Percentiles rank a stretch among this genome's conserved stretches.
phyloP scores from a whole-genome alignment of 306 rosid species.

The Mucuna pruriens region DNA sequence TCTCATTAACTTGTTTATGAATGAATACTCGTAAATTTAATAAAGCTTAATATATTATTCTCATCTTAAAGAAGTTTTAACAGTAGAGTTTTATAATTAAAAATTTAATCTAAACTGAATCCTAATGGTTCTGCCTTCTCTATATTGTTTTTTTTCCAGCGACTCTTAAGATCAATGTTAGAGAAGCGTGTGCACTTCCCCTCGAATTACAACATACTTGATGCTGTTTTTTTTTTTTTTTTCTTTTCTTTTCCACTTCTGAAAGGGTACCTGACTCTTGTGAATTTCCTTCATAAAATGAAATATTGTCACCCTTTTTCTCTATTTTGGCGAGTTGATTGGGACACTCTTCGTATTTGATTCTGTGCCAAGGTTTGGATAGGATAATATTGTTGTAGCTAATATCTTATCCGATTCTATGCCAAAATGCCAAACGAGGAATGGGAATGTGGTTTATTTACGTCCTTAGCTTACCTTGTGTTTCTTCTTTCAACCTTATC shows the following conservation, averaged over 20 bases:
- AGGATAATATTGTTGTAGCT: constrained; percentile 16
- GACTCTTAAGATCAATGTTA: neutral
- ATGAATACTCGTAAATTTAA: too few species aligned
- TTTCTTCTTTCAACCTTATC: constrained; percentile 27
- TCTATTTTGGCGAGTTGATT: constrained; percentile 15
- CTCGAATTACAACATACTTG: neutral
- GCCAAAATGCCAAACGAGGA: neutral
- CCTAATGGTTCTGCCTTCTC: neutral
- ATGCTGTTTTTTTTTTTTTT: neutral
- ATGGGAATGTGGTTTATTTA: constrained; percentile 26
- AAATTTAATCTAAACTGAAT: neutral
- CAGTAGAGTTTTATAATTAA: too few species aligned
- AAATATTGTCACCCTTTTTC: neutral
- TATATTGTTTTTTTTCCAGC: too few species aligned
- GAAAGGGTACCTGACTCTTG: neutral
- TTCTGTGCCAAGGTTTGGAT: constrained; percentile 11
- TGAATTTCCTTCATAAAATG: neutral
- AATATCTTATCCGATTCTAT: constrained; percentile 33
- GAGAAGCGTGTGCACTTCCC: constrained; percentile 23
- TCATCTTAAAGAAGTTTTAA: too few species aligned
- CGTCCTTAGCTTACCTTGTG: neutral
- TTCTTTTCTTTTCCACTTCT: neutral
- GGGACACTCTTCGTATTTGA: constrained; percentile 17
- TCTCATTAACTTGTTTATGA: neutral
- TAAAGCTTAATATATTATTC: too few species aligned